A percentile compares a stretch with the other conserved stretches of the same genome.
Evolutionary conservation across 345 rosid species (phyloP).

Genomic region (Orychophragmus violaceus): DNA sequence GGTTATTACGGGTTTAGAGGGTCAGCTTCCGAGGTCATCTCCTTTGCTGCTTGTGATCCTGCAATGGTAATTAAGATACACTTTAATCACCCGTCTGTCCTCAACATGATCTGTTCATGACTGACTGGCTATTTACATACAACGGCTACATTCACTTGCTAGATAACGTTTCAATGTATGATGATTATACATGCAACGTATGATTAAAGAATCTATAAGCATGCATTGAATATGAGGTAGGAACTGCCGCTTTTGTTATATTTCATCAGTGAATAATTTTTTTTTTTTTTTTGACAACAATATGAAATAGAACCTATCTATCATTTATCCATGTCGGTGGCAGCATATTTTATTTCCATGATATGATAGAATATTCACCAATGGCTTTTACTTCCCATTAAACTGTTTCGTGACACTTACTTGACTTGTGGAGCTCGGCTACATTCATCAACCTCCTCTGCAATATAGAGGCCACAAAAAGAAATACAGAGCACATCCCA

Average conservation of each 20-base stretch:
- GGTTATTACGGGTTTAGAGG: constrained; percentile 37
- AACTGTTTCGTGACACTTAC: constrained; percentile 35
- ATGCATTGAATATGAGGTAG: no score
- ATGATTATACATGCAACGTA: background rate
- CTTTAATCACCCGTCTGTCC: background rate
- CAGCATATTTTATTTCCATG: background rate
- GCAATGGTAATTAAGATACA: no score
- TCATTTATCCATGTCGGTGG: no score
- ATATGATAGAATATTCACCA: background rate
- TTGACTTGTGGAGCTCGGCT: constrained; percentile 55
- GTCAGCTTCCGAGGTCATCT: constrained; percentile 42
- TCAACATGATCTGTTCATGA: background rate
- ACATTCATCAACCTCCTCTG: constrained; percentile 75
- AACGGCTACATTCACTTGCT: no score
- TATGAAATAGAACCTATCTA: no score
- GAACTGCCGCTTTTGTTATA: no score
- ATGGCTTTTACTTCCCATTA: background rate
- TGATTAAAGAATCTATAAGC: background rate
- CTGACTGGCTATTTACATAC: background rate
- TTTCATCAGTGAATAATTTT: no score
- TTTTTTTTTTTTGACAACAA: no score
- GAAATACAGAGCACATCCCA: constrained; percentile 94
- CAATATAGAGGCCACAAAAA: constrained; percentile 62
- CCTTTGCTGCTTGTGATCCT: constrained; percentile 49
- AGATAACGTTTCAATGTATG: no score